Base-by-base conservation (phyloP, 2,329 filamentous ascomycete genomes). In the Alternaria sp. region DNA sequence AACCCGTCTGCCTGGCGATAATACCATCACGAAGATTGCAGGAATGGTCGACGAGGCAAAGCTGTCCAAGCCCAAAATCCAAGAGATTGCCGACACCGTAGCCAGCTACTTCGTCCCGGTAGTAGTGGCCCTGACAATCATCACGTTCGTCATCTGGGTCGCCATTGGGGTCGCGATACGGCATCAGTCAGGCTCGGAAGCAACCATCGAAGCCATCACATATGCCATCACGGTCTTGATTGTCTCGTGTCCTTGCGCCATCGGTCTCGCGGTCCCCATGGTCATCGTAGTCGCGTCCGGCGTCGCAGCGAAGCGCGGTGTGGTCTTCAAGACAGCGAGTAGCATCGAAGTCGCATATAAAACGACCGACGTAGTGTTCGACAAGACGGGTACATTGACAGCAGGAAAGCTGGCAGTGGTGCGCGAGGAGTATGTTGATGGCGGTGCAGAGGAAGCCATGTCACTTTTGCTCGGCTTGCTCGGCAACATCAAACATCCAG, bases 381-480 rank as follows among this genome's bases (percentile, higher is more conserved):
- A 94, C 79, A 94, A 93, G 75, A 94, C 91, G 0, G 90, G 90
- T 0, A 94, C 90, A 0, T 71, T 93, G 17, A 93, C 90, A 0
- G 69, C 80, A 36, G 89, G 88, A 0, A 81, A 83, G 36, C 73
- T 85, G 1, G 56, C 63, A 0, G 79, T 83, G 3, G 67, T 73
- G 5, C 56, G 56, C 4, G 67, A 76, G 60, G 60, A 67, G 28
- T 71, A 71, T 51, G 40, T 73, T n/a, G 33, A 41, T 17, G 31
- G 60, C 56, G 10, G 58, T 58, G 9, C 48, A 5, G 24, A 37
- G n/a, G 11, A 21, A 0, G 56, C 46, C 3, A 63, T 60, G 31
- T 48, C 57, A 11, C 46, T 71, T 23, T 51, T 80, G 17, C 68
- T 80, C 3, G 79, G 76, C 3, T 71, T 86, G 3, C 65, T 82